phyloP scores from a whole-genome alignment of 257 asterid species.

The Solanum pinnatisectum region DNA sequence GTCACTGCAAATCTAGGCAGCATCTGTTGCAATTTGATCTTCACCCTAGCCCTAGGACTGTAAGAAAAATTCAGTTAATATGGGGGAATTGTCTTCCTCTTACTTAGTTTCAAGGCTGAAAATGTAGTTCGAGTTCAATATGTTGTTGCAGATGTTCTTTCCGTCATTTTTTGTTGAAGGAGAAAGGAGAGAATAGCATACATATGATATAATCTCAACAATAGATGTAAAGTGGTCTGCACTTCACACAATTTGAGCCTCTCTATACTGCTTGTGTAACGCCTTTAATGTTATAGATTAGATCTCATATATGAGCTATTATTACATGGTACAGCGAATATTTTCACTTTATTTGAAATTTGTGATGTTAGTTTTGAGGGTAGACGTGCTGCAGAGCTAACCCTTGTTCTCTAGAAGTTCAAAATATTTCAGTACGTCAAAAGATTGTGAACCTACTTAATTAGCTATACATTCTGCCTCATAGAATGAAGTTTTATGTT shows the following conservation, averaged over 20 bases:
- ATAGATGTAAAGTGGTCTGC: neutral
- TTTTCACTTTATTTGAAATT: neutral
- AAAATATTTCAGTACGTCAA: neutral
- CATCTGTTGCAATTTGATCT: neutral
- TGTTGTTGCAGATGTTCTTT: neutral
- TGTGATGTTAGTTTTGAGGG: neutral
- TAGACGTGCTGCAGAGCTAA: neutral
- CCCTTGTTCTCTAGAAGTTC: neutral
- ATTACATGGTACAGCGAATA: neutral
- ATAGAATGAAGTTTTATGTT: neutral
- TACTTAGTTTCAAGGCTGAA: neutral
- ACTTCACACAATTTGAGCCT: neutral
- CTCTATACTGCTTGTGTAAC: neutral
- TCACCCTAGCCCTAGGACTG: neutral
- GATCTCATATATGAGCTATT: neutral
- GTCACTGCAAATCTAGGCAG: neutral
- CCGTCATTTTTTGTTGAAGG: neutral
- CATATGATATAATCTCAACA: neutral
- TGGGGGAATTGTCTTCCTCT: neutral
- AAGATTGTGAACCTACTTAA: neutral
- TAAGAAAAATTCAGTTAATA: neutral
- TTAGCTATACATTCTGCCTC: neutral
- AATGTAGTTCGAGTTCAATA: neutral
- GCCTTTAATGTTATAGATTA: neutral
- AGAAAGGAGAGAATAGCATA: neutral